These are phyloP conservation scores for Zygnema cylindricum DNA, from an alignment of 139 green algal genomes.

Conservation along the genomic window DNA sequence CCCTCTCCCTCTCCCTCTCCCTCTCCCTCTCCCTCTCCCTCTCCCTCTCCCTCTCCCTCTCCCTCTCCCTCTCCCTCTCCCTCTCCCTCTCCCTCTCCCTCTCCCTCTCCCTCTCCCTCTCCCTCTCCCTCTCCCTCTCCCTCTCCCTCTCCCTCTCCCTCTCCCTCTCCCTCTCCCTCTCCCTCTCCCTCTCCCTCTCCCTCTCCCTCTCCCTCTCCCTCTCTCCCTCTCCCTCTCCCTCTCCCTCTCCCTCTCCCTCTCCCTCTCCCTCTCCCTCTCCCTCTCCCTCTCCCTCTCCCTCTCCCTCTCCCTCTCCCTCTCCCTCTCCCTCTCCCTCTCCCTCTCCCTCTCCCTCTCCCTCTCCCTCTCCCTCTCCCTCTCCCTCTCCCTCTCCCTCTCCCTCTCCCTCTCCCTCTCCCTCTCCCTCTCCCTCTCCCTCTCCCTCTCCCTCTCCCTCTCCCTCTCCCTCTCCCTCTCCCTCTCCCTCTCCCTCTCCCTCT, in stretches of 20 bases:
- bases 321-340: background rate
- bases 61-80: background rate
- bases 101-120: background rate
- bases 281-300: slow-evolving; percentile 6
- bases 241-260: background rate
- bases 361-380: background rate
- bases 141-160: background rate
- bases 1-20: background rate
- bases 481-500: background rate
- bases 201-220: background rate
- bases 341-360: background rate
- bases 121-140: background rate
- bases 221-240: background rate
- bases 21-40: background rate
- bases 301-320: background rate
- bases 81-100: background rate
- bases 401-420: background rate
- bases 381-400: background rate
- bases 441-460: background rate
- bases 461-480: background rate
- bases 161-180: background rate
- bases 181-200: background rate
- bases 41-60: background rate
- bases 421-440: background rate
- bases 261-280: background rate